Evolutionary conservation across 2,329 filamentous ascomycete species (phyloP).

Genomic region (Dactylellina parvicollis): DNA sequence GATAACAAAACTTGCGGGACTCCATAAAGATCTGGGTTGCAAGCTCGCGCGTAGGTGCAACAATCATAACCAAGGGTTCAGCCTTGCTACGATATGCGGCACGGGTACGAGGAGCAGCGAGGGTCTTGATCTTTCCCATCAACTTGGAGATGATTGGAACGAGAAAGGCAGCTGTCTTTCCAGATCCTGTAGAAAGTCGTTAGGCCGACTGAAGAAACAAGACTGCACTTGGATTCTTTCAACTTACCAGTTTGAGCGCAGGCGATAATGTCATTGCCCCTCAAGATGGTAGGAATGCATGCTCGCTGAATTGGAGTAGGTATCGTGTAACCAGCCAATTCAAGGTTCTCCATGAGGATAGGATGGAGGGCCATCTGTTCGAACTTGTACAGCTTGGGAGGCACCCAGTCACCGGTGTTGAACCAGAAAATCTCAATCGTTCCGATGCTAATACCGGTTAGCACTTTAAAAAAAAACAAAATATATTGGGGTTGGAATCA

Average conservation of each 20-base stretch:
- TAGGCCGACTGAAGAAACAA: not conserved
- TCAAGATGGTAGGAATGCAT: conserved; percentile 79
- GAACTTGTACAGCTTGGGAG: conserved; percentile 67
- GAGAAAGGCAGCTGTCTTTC: conserved; percentile 93
- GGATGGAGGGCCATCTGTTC: conserved; percentile 85
- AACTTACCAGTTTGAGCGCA: conserved; percentile 90
- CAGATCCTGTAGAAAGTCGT: conserved; percentile 73
- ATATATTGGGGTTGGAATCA: conserved; percentile 55
- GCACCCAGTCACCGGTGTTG: conserved; percentile 67
- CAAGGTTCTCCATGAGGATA: conserved; percentile 79
- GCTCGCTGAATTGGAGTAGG: conserved; percentile 91
- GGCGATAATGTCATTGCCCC: conserved; percentile 83
- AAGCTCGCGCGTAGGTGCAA: conserved; percentile 88
- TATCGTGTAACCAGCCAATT: conserved; percentile 70
- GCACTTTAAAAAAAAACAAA: not conserved
- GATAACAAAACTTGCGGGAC: conserved; percentile 89
- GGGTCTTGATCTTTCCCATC: conserved; percentile 94
- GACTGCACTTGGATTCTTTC: not conserved
- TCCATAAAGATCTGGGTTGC: conserved; percentile 96
- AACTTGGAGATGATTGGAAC: conserved; percentile 87
- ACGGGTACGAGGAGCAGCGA: conserved; percentile 77
- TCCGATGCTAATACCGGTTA: conserved; percentile 64
- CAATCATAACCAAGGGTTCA: conserved; percentile 86
- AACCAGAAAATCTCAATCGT: conserved; percentile 70
- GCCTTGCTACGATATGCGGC: conserved; percentile 65